phyloP scores from a whole-genome alignment of 768 basidiomycete species.

The Pholiota molesta region DNA sequence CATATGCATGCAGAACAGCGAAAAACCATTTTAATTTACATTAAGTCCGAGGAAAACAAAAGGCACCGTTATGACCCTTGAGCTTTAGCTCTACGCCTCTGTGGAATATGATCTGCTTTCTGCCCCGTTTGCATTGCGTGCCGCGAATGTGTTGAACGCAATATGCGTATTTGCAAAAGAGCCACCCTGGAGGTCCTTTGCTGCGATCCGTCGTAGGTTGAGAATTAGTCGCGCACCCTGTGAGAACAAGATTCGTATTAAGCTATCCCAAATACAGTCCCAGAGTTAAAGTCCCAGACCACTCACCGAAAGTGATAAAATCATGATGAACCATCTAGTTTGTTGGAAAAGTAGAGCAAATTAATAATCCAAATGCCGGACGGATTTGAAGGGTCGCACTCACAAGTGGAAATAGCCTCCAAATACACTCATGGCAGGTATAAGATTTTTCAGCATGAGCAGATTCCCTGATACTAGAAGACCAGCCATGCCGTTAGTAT shows the following conservation, averaged over 20 bases:
- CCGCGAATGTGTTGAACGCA: not conserved
- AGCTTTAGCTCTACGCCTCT: too few species aligned
- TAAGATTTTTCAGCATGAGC: not conserved
- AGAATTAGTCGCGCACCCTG: slow-evolving; percentile 1
- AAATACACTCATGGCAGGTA: not conserved
- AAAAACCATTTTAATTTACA: too few species aligned
- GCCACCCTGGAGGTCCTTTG: not conserved
- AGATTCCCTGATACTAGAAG: not conserved
- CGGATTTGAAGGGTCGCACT: not conserved
- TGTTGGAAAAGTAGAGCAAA: not conserved
- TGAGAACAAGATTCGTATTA: not conserved
- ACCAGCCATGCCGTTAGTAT: not conserved
- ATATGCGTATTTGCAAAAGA: not conserved
- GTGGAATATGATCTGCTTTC: not conserved
- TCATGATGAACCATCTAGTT: not conserved
- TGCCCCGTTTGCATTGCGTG: not conserved
- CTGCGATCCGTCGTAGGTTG: not conserved
- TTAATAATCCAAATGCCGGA: not conserved
- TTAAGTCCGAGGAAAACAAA: too few species aligned
- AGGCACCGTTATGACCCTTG: too few species aligned
- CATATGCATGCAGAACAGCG: too few species aligned
- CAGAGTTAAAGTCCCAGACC: not conserved
- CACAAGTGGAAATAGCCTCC: not conserved
- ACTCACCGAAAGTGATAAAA: not conserved
- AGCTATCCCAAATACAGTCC: too few species aligned